Conservation (phyloP, 139 green algal species). For the Chlamydomonas sphaeroides region DNA sequence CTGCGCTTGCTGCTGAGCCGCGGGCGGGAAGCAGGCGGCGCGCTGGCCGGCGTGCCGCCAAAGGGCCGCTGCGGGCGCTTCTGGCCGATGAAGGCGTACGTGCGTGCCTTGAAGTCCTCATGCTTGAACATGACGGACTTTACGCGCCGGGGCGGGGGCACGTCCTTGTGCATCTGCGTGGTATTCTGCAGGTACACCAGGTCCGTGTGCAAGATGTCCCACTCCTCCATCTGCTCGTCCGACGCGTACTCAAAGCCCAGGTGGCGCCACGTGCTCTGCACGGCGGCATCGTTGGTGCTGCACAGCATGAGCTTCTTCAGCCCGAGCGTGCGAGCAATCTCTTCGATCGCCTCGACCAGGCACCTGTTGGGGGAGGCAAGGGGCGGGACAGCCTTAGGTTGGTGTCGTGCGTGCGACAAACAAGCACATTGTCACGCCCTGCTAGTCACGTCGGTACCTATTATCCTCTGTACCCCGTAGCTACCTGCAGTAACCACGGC, state of each 20-base stretch:
- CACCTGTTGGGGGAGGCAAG: slow-evolving; percentile 59
- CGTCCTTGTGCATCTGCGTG: slow-evolving; percentile 85
- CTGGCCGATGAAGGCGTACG: slow-evolving; percentile 70
- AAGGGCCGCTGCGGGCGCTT: slow-evolving; percentile 11
- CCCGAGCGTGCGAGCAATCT: slow-evolving; percentile 66
- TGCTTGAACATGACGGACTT: slow-evolving; percentile 76
- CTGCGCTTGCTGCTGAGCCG: slow-evolving; percentile 20
- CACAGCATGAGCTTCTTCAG: slow-evolving; percentile 73
- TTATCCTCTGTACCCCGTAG: no score
- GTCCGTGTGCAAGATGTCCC: slow-evolving; percentile 79
- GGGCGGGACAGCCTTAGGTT: no score
- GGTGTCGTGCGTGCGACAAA: no score
- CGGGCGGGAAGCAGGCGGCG: not conserved
- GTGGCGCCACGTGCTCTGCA: slow-evolving; percentile 74
- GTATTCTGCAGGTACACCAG: slow-evolving; percentile 96
- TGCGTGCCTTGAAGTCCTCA: slow-evolving; percentile 64
- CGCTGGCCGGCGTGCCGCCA: not conserved
- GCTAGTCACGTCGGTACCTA: no score
- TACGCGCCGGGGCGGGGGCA: slow-evolving; percentile 62
- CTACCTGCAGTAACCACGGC: slow-evolving; percentile 80
- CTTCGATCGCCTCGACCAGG: slow-evolving; percentile 88
- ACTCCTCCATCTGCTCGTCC: slow-evolving; percentile 75
- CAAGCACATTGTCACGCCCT: no score
- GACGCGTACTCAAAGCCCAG: slow-evolving; percentile 83
- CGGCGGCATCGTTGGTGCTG: slow-evolving; percentile 62